phyloP scores from a whole-genome alignment of 768 basidiomycete species.

The Psilocybe cyanescens region DNA sequence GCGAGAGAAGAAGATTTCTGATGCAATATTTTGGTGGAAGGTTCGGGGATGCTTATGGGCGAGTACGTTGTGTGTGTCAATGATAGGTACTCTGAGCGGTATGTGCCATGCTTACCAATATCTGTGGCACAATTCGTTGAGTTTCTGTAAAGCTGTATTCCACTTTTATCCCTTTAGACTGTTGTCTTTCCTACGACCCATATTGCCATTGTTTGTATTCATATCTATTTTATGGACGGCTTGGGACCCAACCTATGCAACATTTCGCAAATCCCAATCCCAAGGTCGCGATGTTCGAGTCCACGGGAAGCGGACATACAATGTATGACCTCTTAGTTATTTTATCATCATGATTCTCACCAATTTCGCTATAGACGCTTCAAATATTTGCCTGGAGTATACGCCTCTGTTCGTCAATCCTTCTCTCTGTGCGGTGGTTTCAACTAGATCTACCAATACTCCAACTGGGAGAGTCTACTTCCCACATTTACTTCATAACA shows the following conservation, averaged over 20 bases:
- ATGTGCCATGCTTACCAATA: constrained; percentile 19
- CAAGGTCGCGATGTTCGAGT: constrained; percentile 77
- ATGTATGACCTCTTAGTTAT: constrained; percentile 44
- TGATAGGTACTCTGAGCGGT: constrained; percentile 53
- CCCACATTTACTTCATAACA: constrained; percentile 48
- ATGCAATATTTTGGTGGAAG: constrained; percentile 65
- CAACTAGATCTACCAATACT: constrained; percentile 38
- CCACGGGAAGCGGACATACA: constrained; percentile 64
- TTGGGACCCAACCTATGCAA: constrained; percentile 86
- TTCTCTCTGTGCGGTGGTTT: constrained; percentile 47
- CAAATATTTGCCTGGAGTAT: constrained; percentile 65
- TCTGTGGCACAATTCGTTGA: constrained; percentile 1
- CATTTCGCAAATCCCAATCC: constrained; percentile 57
- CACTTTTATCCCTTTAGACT: constrained; percentile 31
- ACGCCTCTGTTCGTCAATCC: constrained; percentile 52
- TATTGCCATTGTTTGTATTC: constrained; percentile 53
- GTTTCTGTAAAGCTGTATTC: constrained; percentile 32
- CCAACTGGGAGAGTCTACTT: constrained; percentile 34
- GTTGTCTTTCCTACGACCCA: constrained; percentile 35
- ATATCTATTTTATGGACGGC: constrained; percentile 77
- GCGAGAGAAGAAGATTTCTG: constrained; percentile 45
- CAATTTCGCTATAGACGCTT: constrained; percentile 45
- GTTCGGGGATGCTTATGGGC: constrained; percentile 72
- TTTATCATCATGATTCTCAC: not conserved
- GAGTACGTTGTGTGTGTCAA: constrained; percentile 43